phyloP scores from a whole-genome alignment of 345 rosid genomes.

The Populus nigra region DNA sequence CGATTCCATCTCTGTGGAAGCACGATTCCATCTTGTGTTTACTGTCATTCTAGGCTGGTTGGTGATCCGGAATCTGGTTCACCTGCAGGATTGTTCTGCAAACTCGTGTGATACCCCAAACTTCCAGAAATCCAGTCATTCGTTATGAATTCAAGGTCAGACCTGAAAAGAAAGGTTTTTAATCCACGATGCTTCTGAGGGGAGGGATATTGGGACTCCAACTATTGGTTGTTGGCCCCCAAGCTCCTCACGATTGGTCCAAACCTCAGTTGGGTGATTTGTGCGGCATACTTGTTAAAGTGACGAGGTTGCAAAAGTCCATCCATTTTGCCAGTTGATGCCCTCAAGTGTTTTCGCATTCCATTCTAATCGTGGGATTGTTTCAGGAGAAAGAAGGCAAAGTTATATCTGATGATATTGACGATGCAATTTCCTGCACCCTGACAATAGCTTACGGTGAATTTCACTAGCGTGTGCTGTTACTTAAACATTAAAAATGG shows the following conservation, averaged over 20 bases:
- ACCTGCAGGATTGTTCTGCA: not conserved
- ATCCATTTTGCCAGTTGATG: not conserved
- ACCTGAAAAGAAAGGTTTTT: not conserved
- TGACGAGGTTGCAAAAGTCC: too few relatives aligned
- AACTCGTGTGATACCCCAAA: not conserved
- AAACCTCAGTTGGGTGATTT: not conserved
- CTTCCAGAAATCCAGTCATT: not conserved
- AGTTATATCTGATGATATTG: too few relatives aligned
- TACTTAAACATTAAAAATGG: not conserved
- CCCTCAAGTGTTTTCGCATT: not conserved
- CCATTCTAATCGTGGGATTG: not conserved
- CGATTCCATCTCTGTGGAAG: not conserved
- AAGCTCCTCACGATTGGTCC: not conserved
- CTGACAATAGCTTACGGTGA: not conserved
- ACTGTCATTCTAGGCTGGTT: not conserved
- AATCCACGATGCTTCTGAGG: not conserved
- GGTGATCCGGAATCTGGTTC: not conserved
- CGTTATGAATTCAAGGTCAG: not conserved
- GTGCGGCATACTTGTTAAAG: not conserved
- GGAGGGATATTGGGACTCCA: not conserved
- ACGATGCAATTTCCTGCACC: not conserved
- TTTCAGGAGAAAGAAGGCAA: not conserved
- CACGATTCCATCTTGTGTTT: not conserved
- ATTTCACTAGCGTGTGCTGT: not conserved
- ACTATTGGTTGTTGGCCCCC: not conserved